These are phyloP conservation scores for Aspergillus incahuasiensis DNA, from an alignment of 495 filamentous ascomycete genomes.

Conservation along the genomic window DNA sequence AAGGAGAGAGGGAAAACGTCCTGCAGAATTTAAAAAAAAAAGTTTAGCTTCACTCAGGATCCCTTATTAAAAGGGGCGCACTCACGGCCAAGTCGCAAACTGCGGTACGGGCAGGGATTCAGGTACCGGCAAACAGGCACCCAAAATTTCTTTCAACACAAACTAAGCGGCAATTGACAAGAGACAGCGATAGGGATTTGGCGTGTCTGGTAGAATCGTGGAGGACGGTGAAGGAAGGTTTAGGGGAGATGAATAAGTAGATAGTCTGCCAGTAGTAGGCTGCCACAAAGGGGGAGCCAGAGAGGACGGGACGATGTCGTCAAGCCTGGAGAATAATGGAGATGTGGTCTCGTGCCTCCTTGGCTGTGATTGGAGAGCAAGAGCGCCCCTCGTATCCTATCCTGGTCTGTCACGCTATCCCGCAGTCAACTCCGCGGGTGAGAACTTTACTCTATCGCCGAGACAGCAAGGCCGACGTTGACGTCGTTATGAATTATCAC, in stretches of 20 bases:
- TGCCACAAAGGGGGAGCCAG: neutral
- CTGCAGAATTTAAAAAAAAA: neutral
- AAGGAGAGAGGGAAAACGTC: neutral
- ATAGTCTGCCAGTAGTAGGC: neutral
- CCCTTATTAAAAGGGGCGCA: neutral
- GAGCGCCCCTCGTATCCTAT: conserved; percentile 12
- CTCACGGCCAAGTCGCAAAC: neutral
- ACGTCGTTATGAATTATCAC: neutral
- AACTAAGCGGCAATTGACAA: conserved; percentile 20
- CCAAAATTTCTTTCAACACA: conserved; percentile 4
- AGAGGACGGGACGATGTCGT: conserved; percentile 7
- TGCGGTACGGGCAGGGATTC: neutral
- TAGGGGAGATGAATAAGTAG: neutral
- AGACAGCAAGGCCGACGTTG: neutral
- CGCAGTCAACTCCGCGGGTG: neutral
- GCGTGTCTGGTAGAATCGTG: neutral
- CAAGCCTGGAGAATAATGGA: conserved; percentile 1
- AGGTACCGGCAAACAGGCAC: neutral
- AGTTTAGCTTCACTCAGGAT: neutral
- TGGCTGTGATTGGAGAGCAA: conserved; percentile 31
- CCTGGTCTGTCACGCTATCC: neutral
- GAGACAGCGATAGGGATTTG: neutral
- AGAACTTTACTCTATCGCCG: conserved; percentile 4
- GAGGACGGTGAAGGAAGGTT: neutral
- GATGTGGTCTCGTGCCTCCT: conserved; percentile 38